Base-by-base conservation (phyloP, 371 early-diverging fungal species). In the Zychaea mexicana region DNA sequence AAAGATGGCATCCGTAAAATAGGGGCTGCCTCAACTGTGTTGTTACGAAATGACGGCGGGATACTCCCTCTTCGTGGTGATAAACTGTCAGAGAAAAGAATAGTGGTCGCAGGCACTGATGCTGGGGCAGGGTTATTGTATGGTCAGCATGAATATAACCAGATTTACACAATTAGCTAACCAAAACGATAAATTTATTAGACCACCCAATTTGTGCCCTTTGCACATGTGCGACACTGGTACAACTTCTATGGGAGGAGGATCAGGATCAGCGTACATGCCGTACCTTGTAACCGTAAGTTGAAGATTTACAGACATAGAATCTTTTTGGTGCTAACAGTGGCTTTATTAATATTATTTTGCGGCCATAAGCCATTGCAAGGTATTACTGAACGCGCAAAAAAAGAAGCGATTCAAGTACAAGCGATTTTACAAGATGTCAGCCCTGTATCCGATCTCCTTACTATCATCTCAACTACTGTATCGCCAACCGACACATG, bases 71-170 rank as follows among this genome's bases (percentile, higher is more conserved):
- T 85, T 0, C 39, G 53, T 13, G 21, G 60, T 0, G 26, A 49
- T 9, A 24, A 24, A 1, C 26, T 49, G 5, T n/a, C 31, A 28
- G 66, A 60, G 10, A 56, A 58, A 19, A 59, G 38, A 2, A 61
- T 79, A 22, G 82, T 82, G 27, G 52, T 88, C 28, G 68, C 87
- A 55, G 88, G 88, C 22, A 67, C 72, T 22, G 85, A 85, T 69
- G 83, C 79, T 30, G 67, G 66, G 17, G 32, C 57, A 10, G 36
- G 22, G 2, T 12, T 19, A 56, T 9, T n/a, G 56, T 56, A 56
- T 22, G 46, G 22, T 22, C 2, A 53, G 5, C 3, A 28, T 39
- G n/a, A 8, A 39, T 3, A 7, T 7, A 39, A n/a, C n/a, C n/a
- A n/a, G n/a, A n/a, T n/a, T n/a, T n/a, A n/a, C n/a, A n/a, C n/a